phyloP scores from a whole-genome alignment of 805 yeast species.

The Candida nemodendra region DNA sequence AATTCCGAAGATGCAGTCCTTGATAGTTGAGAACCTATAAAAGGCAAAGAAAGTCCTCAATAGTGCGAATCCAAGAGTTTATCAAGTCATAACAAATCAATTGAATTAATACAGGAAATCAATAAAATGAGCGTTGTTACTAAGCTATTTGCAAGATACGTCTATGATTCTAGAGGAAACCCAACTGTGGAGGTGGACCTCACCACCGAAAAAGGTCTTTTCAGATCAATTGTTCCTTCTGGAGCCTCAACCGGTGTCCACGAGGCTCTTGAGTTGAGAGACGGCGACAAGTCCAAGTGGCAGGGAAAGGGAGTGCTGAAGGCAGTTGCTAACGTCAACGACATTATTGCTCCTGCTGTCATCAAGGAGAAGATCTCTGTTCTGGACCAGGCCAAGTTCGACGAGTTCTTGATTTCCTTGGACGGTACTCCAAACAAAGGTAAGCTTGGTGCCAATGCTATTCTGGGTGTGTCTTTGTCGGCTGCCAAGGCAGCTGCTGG shows the following conservation, averaged over 20 bases:
- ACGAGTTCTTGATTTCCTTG: slow-evolving; percentile 77
- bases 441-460: slow-evolving; percentile 98
- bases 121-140: slow-evolving; percentile 57
- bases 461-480: slow-evolving; percentile 96
- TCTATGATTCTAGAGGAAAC: slow-evolving; percentile 99
- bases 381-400: slow-evolving; percentile 82
- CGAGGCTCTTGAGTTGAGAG: slow-evolving; percentile 98
- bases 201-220: slow-evolving; percentile 86
- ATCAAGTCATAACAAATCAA: no score
- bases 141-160: slow-evolving; percentile 91
- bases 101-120: no score
- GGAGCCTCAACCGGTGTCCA: slow-evolving; percentile 99
- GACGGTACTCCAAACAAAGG: slow-evolving; percentile 98
- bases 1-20: neutral
- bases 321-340: slow-evolving; percentile 96
- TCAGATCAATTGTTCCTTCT: slow-evolving; percentile 98
- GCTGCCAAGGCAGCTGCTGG: slow-evolving; percentile 99
- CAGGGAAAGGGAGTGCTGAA: slow-evolving; percentile 97
- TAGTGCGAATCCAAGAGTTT: slow-evolving; percentile 1
- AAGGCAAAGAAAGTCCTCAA: no score
- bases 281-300: slow-evolving; percentile 97
- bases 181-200: slow-evolving; percentile 99
- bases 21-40: no score
- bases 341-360: slow-evolving; percentile 91
- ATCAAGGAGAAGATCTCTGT: slow-evolving; percentile 79